Evolutionary conservation across 345 rosid species (phyloP).

Genomic region (Eucalyptus cladocalyx): DNA sequence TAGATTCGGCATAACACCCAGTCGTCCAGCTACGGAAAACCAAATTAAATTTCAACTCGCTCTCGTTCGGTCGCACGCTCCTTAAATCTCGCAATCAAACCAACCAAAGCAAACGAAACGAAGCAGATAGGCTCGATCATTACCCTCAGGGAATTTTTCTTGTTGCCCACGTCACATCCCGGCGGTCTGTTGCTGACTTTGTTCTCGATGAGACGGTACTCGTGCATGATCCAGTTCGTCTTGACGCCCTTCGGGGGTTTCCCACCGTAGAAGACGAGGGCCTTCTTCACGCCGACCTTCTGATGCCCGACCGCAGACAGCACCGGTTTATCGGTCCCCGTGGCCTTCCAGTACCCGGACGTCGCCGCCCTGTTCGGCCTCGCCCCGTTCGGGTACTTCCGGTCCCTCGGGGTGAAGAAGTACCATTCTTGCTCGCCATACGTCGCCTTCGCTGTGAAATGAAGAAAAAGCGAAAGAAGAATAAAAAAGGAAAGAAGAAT

Average conservation of each 20-base stretch:
- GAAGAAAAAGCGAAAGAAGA: background rate
- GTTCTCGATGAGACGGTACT: constrained; percentile 58
- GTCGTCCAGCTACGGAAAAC: constrained; percentile 62
- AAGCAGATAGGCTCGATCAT: background rate
- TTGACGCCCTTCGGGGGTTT: constrained; percentile 98
- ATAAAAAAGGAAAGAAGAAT: background rate
- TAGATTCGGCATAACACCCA: constrained; percentile 96
- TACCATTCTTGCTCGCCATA: constrained; percentile 99
- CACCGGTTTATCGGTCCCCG: constrained; percentile 95
- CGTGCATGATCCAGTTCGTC: constrained; percentile 99
- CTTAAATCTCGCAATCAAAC: background rate
- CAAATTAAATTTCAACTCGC: background rate
- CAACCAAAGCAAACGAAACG: background rate
- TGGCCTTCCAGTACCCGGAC: constrained; percentile 99
- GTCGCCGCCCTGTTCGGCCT: constrained; percentile 96
- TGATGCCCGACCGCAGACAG: constrained; percentile 44
- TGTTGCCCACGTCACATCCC: constrained; percentile 52
- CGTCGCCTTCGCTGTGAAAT: constrained; percentile 50
- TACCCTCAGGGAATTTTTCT: constrained; percentile 87
- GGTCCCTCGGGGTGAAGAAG: constrained; percentile 87
- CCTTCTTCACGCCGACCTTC: constrained; percentile 89
- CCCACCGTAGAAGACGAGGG: constrained; percentile 85
- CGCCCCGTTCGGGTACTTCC: constrained; percentile 96
- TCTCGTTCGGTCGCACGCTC: background rate
- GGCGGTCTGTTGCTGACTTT: constrained; percentile 46